Conservation (phyloP, 306 rosid species). For the Gastrolobium bilobum region DNA sequence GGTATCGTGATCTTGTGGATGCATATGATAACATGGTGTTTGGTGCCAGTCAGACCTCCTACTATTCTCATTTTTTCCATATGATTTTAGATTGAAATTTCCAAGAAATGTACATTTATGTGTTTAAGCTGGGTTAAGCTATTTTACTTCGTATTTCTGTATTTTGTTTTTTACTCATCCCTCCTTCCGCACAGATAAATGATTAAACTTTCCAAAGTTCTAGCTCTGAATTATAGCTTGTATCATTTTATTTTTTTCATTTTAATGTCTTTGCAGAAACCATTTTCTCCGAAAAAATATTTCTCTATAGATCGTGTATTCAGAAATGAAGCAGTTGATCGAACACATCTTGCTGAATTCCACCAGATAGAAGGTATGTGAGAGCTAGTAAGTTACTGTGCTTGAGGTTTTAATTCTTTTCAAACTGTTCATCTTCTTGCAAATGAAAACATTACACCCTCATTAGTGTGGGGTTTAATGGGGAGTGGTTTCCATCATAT, state of each 20-base stretch:
- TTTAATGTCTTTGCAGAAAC: constrained; percentile 67
- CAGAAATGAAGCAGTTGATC: constrained; percentile 98
- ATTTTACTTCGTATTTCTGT: constrained; percentile 21
- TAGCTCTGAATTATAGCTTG: constrained; percentile 1
- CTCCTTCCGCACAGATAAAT: background rate
- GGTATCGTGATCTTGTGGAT: constrained; percentile 15
- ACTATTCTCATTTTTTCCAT: background rate
- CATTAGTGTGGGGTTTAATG: too few relatives aligned
- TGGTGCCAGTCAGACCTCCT: constrained; percentile 28
- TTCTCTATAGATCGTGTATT: constrained; percentile 97
- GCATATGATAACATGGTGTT: constrained; percentile 28
- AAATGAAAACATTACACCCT: constrained; percentile 2
- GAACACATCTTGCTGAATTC: constrained; percentile 98
- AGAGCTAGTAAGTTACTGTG: constrained; percentile 34
- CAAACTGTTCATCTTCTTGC: constrained; percentile 26
- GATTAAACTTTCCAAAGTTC: constrained; percentile 19
- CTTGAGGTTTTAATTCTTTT: constrained; percentile 16
- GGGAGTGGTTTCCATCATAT: background rate
- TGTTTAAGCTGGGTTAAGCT: background rate
- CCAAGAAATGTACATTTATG: background rate
- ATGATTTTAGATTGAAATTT: constrained; percentile 32
- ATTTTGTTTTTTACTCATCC: background rate
- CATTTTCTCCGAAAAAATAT: constrained; percentile 86
- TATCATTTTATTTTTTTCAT: background rate
- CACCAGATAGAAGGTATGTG: constrained; percentile 95